Conservation (phyloP, 2,329 filamentous ascomycete species). For the Coleophoma crateriformis region DNA sequence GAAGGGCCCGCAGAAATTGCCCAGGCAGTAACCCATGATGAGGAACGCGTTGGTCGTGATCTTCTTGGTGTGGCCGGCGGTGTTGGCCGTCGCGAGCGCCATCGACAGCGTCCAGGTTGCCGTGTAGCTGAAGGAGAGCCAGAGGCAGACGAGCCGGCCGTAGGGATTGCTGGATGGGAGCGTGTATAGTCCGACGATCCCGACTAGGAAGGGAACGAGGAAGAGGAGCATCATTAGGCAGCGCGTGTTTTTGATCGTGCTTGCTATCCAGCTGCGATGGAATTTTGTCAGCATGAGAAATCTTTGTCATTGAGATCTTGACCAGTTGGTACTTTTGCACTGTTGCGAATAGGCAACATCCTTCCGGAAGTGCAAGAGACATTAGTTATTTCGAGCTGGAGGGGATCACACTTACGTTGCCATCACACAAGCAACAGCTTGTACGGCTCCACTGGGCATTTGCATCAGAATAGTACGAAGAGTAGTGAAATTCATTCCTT, state of each 20-base stretch:
- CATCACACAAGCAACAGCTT: conserved; percentile 9
- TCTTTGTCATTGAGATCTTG: no score
- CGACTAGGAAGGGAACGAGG: conserved; percentile 44
- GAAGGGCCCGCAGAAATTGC: conserved; percentile 38
- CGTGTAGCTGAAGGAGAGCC: conserved; percentile 58
- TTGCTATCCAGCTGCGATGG: background rate
- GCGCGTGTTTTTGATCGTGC: background rate
- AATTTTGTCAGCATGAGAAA: background rate
- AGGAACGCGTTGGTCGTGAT: conserved; percentile 35
- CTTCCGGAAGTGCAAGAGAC: no score
- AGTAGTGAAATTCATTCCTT: conserved; percentile 31
- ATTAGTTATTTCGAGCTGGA: no score
- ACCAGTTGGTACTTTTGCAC: no score
- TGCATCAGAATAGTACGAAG: conserved; percentile 33
- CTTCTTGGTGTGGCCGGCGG: conserved; percentile 41
- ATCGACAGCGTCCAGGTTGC: conserved; percentile 24
- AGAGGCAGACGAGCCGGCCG: conserved; percentile 42
- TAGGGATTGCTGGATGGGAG: conserved; percentile 44
- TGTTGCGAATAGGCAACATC: no score
- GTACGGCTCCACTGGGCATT: conserved; percentile 20
- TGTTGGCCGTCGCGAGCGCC: conserved; percentile 27
- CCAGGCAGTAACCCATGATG: conserved; percentile 15
- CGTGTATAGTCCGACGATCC: conserved; percentile 51
- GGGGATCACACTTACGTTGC: background rate
- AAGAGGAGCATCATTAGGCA: conserved; percentile 1